Base-by-base conservation (phyloP, 2,329 filamentous ascomycete genomes). In the Cercospora sp. region DNA sequence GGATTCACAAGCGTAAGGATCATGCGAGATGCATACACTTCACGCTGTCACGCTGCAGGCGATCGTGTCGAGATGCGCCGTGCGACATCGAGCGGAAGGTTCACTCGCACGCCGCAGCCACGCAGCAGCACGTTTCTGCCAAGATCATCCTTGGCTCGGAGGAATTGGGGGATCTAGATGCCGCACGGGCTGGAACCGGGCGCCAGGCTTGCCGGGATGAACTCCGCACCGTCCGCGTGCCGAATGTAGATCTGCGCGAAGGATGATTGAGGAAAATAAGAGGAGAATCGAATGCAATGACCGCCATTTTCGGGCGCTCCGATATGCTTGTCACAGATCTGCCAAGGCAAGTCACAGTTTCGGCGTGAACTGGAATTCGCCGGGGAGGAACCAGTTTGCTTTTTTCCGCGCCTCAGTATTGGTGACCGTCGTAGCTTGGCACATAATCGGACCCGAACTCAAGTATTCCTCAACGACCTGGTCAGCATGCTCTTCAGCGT, bases 401-500 rank as follows among this genome's bases (percentile, higher is more conserved):
- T 76, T 79, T 63, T 77, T 78, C 8, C 78, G 70, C 31, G 76
- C 73, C 62, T 77, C 60, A 8, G 60, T 33, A 28, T 71, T 68
- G 18, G 74, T 76, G 12, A 80, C 73, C 0, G 75, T 77, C 1
- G 78, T 80, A 7, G 68, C 70, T 13, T 71, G 71, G 71, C 80
- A 75, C 61, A 71, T 66, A 7, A 73, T 69, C 61, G 76, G 69
- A 33, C 67, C 73, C 36, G 59, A 71, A 60, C 75, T 75, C 36
- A 77, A 67, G 61, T 68, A 75, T 7, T 61, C 73, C 13, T 71
- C 72, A 60, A 80, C 66, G 26, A 76, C 77, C 12, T 73, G 68
- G n/a, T 78, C 76, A 5, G 78, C 79, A 69, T 80, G 76, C 20
- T 65, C 71, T 64, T 81, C 78, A n/a, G 74, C 78, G 71, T 82